Evolutionary conservation across 2,329 filamentous ascomycete genomes (phyloP).

Genomic region (Hypomyces rosellus): DNA sequence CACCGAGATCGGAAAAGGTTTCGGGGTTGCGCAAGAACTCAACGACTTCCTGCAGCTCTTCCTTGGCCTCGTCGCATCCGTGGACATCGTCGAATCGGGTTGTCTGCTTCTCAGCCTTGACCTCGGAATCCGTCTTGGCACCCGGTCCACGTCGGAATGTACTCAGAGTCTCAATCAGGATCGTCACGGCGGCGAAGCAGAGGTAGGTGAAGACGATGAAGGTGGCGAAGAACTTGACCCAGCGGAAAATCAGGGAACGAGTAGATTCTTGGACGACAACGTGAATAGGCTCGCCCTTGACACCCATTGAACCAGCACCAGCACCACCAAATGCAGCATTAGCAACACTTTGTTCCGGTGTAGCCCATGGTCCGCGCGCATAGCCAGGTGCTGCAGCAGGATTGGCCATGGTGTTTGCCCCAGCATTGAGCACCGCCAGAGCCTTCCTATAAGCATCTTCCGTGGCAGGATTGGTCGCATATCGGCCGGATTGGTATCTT

Average conservation of each 20-base stretch:
- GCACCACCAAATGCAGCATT: slow-evolving; percentile 21
- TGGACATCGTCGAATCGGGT: slow-evolving; percentile 91
- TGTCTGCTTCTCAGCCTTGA: slow-evolving; percentile 86
- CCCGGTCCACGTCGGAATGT: slow-evolving; percentile 68
- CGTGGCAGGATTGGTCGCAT: slow-evolving; percentile 71
- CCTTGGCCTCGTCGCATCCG: slow-evolving; percentile 96
- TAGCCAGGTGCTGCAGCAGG: slow-evolving; percentile 16
- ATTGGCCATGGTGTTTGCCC: slow-evolving; percentile 20
- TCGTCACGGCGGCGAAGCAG: slow-evolving; percentile 69
- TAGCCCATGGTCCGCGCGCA: slow-evolving; percentile 23
- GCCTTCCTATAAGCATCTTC: slow-evolving; percentile 76
- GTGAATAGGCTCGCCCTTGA: slow-evolving; percentile 80
- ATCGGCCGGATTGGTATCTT: slow-evolving; percentile 79
- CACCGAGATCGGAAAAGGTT: slow-evolving; percentile 86
- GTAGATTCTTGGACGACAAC: slow-evolving; percentile 92
- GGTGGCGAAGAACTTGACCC: slow-evolving; percentile 78
- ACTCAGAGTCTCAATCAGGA: slow-evolving; percentile 76
- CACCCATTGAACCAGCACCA: slow-evolving; percentile 46
- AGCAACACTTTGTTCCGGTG: slow-evolving; percentile 23
- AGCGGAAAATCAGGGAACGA: slow-evolving; percentile 74
- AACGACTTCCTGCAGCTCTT: slow-evolving; percentile 93
- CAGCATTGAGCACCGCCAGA: slow-evolving; percentile 37
- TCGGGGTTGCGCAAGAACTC: slow-evolving; percentile 93
- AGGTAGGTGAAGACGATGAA: slow-evolving; percentile 77
- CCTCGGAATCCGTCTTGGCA: slow-evolving; percentile 69